phyloP scores from a whole-genome alignment of 2,329 filamentous ascomycete species.

The Passalora sequoiae region DNA sequence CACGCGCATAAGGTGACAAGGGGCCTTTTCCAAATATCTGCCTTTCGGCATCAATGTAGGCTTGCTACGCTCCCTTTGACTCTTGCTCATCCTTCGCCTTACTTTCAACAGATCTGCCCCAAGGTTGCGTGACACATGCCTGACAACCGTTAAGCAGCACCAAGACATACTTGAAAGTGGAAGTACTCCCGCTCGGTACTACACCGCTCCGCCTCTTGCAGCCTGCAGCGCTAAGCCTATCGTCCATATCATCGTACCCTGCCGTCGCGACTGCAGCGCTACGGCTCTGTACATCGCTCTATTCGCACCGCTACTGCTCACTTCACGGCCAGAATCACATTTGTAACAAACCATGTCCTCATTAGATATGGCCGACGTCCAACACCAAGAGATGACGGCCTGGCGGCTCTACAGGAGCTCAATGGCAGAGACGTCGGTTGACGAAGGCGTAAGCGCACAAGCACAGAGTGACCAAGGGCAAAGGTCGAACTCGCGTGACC shows the following conservation, averaged over 20 bases:
- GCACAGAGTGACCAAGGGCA: slow-evolving; percentile 15
- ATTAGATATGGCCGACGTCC: slow-evolving; percentile 1
- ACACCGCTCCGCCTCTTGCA: slow-evolving; percentile 22
- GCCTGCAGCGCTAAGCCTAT: slow-evolving; percentile 16
- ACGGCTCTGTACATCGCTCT: neutral
- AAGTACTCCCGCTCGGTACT: slow-evolving; percentile 21
- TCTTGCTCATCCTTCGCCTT: slow-evolving; percentile 9
- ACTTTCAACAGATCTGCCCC: slow-evolving; percentile 3
- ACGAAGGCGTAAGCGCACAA: slow-evolving; percentile 16
- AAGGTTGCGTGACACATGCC: slow-evolving; percentile 12
- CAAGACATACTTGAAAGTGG: slow-evolving; percentile 16
- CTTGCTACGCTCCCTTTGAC: slow-evolving; percentile 15
- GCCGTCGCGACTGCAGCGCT: slow-evolving; percentile 2
- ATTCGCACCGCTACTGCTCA: neutral
- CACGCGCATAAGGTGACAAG: slow-evolving; percentile 24
- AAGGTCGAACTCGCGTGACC: slow-evolving; percentile 18
- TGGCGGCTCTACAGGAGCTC: slow-evolving; percentile 14
- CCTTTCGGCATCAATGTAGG: slow-evolving; percentile 19
- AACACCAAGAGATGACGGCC: slow-evolving; percentile 4
- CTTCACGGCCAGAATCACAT: neutral
- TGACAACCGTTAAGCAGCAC: slow-evolving; percentile 18
- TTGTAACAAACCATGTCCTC: neutral
- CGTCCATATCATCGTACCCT: slow-evolving; percentile 7
- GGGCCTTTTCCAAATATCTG: slow-evolving; percentile 25
- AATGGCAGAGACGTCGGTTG: slow-evolving; percentile 15